phyloP scores from a whole-genome alignment of 352 stramenopile genomes.

The Lagenidium giganteum region DNA sequence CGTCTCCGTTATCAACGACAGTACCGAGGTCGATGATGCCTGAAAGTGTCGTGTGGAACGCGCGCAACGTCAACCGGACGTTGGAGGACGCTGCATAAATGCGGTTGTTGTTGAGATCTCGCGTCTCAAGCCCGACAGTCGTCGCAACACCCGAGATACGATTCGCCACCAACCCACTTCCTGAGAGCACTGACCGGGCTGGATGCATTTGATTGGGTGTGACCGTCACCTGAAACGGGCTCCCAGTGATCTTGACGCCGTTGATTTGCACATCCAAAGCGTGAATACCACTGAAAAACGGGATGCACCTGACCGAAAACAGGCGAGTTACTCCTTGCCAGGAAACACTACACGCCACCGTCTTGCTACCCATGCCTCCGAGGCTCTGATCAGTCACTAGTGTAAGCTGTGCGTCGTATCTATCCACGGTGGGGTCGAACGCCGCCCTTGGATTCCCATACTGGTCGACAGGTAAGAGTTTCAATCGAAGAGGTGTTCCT shows the following conservation, averaged over 20 bases:
- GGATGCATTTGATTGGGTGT: constrained; percentile 33
- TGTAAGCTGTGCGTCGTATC: constrained; percentile 29
- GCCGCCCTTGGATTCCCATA: constrained; percentile 34
- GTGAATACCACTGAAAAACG: constrained; percentile 50
- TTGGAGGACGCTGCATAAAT: constrained; percentile 30
- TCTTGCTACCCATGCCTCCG: constrained; percentile 36
- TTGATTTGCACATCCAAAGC: constrained; percentile 42
- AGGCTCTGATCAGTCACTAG: constrained; percentile 39
- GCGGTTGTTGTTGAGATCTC: constrained; percentile 54
- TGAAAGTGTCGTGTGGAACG: constrained; percentile 21
- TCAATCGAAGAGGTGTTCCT: constrained; percentile 26
- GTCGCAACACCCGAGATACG: constrained; percentile 38
- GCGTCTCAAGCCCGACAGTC: constrained; percentile 32
- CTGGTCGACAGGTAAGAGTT: constrained; percentile 36
- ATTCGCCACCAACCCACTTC: constrained; percentile 31
- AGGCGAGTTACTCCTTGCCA: background rate
- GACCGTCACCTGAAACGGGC: constrained; percentile 39
- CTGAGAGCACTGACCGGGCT: constrained; percentile 35
- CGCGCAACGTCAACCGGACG: constrained; percentile 27
- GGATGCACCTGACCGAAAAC: constrained; percentile 20
- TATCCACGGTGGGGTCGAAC: constrained; percentile 18
- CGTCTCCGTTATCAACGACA: constrained; percentile 21
- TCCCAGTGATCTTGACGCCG: constrained; percentile 23
- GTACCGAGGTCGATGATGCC: constrained; percentile 16
- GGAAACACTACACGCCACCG: constrained; percentile 9